A percentile compares a stretch with the other conserved stretches of the same genome.
phyloP scores from a whole-genome alignment of 2,329 filamentous ascomycete genomes.

The Sphaerulina populicola region DNA sequence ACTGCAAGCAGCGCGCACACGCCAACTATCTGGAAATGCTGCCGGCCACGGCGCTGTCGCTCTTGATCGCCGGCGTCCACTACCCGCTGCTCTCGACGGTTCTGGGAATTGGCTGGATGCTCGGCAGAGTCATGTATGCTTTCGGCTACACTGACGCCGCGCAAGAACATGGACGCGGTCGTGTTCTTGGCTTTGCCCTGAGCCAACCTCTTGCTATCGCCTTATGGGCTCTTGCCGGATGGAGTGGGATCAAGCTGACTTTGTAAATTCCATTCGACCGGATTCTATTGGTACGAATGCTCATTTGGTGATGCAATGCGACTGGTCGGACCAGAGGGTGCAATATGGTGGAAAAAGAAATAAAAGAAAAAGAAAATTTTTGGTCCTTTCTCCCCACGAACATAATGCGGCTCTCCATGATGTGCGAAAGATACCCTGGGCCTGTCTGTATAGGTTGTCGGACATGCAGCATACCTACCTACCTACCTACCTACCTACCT shows the following conservation, averaged over 20 bases:
- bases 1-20: slow-evolving; percentile 46
- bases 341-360: no score
- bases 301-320: background rate
- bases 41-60: slow-evolving; percentile 42
- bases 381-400: background rate
- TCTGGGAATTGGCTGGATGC: slow-evolving; percentile 45
- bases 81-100: slow-evolving; percentile 44
- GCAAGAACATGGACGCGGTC: slow-evolving; percentile 37
- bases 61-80: slow-evolving; percentile 48
- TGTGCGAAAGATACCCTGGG: slow-evolving; percentile 7
- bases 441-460: background rate
- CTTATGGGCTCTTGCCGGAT: slow-evolving; percentile 27
- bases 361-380: no score
- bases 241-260: slow-evolving; percentile 28
- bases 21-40: slow-evolving; percentile 55
- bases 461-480: no score
- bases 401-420: background rate
- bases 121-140: slow-evolving; percentile 44
- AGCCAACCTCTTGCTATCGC: slow-evolving; percentile 20
- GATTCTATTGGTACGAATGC: background rate
- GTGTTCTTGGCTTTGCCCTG: slow-evolving; percentile 27
- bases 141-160: slow-evolving; percentile 38
- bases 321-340: background rate
- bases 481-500: no score
- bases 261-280: slow-evolving; percentile 9